Evolutionary conservation across 192 early-diverging fungal genomes (phyloP).

Genomic region (Coemansia sp.): DNA sequence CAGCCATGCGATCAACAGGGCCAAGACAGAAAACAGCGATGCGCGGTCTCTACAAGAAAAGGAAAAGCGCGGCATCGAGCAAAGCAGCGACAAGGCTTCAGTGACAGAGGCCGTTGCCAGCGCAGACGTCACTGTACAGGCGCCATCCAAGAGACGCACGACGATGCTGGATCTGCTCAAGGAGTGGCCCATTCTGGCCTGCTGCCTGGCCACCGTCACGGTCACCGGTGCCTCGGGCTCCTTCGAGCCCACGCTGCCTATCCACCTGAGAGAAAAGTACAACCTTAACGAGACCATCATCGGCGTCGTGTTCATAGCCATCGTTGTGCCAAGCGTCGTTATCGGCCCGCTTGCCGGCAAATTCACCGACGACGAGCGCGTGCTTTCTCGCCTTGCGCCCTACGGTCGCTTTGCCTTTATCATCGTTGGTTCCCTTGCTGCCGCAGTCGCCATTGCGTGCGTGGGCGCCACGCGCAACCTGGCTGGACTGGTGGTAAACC

Average conservation of each 20-base stretch:
- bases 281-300: constrained; percentile 24
- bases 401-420: constrained; percentile 47
- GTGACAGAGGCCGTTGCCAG: neutral
- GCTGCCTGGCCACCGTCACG: constrained; percentile 41
- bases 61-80: neutral
- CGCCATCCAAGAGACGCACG: constrained; percentile 16
- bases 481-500: constrained; percentile 38
- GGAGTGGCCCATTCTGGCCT: constrained; percentile 46
- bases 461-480: constrained; percentile 38
- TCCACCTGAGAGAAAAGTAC: constrained; percentile 36
- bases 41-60: neutral
- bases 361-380: constrained; percentile 31
- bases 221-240: constrained; percentile 36
- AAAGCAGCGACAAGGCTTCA: neutral
- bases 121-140: neutral
- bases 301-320: constrained; percentile 60
- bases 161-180: constrained; percentile 51
- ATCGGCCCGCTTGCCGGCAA: constrained; percentile 57
- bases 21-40: neutral
- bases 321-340: constrained; percentile 67
- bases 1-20: neutral
- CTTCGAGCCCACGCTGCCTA: constrained; percentile 49
- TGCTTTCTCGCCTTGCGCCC: constrained; percentile 30
- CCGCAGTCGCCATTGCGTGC: constrained; percentile 51
- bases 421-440: constrained; percentile 23